Percentiles rank a stretch among this genome's conserved stretches.
Evolutionary conservation across 2,329 filamentous ascomycete species (phyloP).

Genomic region (Aspergillus luchuensis): DNA sequence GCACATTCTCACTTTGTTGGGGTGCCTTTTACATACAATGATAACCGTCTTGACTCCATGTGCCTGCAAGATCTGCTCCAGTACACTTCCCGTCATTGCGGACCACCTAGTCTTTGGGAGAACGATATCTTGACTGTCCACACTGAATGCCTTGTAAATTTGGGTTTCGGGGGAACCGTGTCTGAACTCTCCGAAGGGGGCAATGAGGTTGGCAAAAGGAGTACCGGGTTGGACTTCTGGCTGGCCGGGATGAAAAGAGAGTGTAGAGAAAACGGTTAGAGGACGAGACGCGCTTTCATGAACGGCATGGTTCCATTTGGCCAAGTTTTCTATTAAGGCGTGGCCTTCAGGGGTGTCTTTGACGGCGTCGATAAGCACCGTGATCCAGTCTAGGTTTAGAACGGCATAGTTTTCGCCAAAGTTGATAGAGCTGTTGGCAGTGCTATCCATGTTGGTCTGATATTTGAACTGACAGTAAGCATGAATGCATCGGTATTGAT

Average conservation of each 20-base stretch:
- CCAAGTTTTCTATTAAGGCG: constrained; percentile 37
- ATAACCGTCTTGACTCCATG: constrained; percentile 47
- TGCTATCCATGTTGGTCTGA: background rate
- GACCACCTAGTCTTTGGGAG: constrained; percentile 49
- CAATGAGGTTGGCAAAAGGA: constrained; percentile 40
- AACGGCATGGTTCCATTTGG: constrained; percentile 44
- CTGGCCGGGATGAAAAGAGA: constrained; percentile 40
- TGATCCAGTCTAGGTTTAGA: constrained; percentile 46
- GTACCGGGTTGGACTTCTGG: constrained; percentile 37
- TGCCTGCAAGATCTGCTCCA: constrained; percentile 46
- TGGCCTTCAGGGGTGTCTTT: constrained; percentile 36
- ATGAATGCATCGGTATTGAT: too few species aligned
- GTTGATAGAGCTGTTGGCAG: background rate
- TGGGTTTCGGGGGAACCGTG: constrained; percentile 29
- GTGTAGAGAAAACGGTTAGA: constrained; percentile 43
- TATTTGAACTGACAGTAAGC: too few species aligned
- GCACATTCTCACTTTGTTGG: too few species aligned
- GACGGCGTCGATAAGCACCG: constrained; percentile 36
- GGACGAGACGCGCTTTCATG: constrained; percentile 39
- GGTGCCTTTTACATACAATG: constrained; percentile 25
- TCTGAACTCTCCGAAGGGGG: constrained; percentile 30
- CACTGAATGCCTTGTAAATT: constrained; percentile 37
- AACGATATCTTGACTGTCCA: constrained; percentile 35
- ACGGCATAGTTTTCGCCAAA: constrained; percentile 44
- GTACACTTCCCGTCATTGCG: constrained; percentile 42